Conservation (phyloP, 1,139 yeast species). For the Spathaspora sp. region DNA sequence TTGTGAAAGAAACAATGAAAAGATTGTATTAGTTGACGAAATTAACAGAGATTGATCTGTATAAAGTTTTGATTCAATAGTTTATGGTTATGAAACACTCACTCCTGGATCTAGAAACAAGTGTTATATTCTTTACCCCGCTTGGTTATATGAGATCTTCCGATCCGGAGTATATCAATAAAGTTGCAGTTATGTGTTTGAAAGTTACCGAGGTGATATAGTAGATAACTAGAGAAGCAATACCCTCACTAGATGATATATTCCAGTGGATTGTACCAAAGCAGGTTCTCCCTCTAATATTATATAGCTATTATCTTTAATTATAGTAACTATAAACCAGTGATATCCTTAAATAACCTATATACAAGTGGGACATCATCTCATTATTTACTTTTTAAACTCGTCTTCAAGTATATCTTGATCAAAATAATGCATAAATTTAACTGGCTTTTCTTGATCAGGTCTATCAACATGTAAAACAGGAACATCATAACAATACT, state of each 20-base stretch:
- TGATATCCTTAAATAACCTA: not conserved
- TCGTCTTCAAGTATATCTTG: conserved; percentile 57
- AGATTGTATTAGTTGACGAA: no score
- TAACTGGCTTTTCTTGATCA: conserved; percentile 46
- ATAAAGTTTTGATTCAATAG: not conserved
- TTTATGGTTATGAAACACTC: no score
- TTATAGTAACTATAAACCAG: not conserved
- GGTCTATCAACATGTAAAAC: conserved; percentile 70
- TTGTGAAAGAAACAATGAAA: not conserved
- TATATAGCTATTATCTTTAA: not conserved
- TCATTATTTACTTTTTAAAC: conserved; percentile 21
- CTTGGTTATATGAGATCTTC: no score
- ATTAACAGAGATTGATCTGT: no score
- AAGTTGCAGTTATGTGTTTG: no score
- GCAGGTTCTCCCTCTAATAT: not conserved
- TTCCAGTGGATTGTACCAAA: no score
- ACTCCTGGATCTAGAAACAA: no score
- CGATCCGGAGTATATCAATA: no score
- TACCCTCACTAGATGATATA: no score
- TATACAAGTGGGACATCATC: not conserved
- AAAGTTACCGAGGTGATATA: no score
- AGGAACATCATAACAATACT: conserved; percentile 87
- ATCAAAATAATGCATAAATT: conserved; percentile 76
- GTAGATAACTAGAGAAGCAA: no score
- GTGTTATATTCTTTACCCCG: no score